phyloP scores from a whole-genome alignment of 1,139 yeast genomes.

The Hyphopichia buzzinii region DNA sequence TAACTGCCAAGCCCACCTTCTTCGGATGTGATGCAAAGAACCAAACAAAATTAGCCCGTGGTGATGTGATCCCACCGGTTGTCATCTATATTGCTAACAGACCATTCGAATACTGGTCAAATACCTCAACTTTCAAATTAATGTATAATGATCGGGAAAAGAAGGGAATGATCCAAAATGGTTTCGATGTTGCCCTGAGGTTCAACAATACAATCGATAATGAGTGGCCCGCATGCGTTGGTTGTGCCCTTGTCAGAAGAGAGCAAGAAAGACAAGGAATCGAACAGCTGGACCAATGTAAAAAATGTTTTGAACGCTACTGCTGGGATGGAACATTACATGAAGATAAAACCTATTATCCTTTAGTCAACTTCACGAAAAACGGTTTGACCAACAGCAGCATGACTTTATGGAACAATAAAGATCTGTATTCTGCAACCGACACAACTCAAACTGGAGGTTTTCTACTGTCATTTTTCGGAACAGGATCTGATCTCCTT shows the following conservation, averaged over 20 bases:
- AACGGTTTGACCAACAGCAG: slow-evolving; percentile 25
- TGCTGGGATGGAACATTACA: slow-evolving; percentile 39
- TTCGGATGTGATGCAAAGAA: slow-evolving; percentile 45
- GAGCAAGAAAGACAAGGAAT: slow-evolving; percentile 41
- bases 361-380: slow-evolving; percentile 23
- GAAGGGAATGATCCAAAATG: slow-evolving; percentile 37
- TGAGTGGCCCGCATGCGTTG: slow-evolving; percentile 41
- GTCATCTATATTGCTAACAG: slow-evolving; percentile 41
- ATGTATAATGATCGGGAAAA: slow-evolving; percentile 33
- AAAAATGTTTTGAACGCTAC: slow-evolving; percentile 35
- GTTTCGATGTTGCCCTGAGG: slow-evolving; percentile 32
- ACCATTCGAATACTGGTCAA: slow-evolving; percentile 37
- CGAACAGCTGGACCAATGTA: slow-evolving; percentile 38
- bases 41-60: slow-evolving; percentile 32
- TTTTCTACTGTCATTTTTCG: background rate
- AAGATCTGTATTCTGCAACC: background rate
- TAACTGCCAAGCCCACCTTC: slow-evolving; percentile 43
- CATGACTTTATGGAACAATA: slow-evolving; percentile 3
- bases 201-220: slow-evolving; percentile 33
- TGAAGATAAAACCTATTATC: slow-evolving; percentile 2
- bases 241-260: slow-evolving; percentile 43
- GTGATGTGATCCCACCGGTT: slow-evolving; percentile 36
- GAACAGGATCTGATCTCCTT: background rate
- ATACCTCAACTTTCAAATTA: slow-evolving; percentile 36
- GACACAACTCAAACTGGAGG: background rate